Evolutionary conservation across 1,284 basidiomycete genomes (phyloP).

Genomic region (Porodaedalea pini): DNA sequence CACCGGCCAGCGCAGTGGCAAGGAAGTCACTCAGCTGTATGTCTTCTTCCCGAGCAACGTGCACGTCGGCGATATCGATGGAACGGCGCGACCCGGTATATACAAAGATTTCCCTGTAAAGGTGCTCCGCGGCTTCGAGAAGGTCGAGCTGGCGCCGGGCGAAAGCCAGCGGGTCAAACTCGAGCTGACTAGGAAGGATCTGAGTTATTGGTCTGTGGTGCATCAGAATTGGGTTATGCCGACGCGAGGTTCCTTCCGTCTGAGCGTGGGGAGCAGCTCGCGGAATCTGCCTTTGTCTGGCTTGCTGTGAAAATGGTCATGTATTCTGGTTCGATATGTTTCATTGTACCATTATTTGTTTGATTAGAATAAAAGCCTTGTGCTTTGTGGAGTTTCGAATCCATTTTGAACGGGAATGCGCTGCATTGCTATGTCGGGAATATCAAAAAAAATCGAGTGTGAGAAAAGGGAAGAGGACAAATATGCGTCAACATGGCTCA

Average conservation of each 20-base stretch:
- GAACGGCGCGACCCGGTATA: not conserved
- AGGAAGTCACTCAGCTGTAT: constrained; percentile 20
- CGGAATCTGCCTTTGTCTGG: constrained; percentile 11
- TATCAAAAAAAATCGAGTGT: too few species aligned
- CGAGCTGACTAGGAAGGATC: constrained; percentile 17
- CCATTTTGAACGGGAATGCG: too few species aligned
- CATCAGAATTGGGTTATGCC: constrained; percentile 21
- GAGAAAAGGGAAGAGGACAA: not conserved
- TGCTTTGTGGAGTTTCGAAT: not conserved
- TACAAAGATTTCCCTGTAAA: constrained; percentile 16
- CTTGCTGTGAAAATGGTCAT: not conserved
- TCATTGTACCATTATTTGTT: not conserved
- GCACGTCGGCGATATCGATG: constrained; percentile 1
- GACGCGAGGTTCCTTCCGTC: constrained; percentile 9
- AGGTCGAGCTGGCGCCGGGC: constrained; percentile 12
- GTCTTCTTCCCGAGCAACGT: constrained; percentile 16
- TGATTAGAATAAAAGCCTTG: not conserved
- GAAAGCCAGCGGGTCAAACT: constrained; percentile 12
- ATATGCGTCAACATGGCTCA: not conserved
- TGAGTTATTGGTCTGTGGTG: constrained; percentile 18
- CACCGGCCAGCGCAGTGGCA: constrained; percentile 15
- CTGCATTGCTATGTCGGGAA: too few species aligned
- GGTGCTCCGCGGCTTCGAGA: constrained; percentile 16
- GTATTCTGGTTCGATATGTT: not conserved
- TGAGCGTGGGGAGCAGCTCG: constrained; percentile 18